Evolutionary conservation across 2,329 filamentous ascomycete species (phyloP), one percentile per base, ranked within the genome.

Genomic region (Penicillium paneum): DNA sequence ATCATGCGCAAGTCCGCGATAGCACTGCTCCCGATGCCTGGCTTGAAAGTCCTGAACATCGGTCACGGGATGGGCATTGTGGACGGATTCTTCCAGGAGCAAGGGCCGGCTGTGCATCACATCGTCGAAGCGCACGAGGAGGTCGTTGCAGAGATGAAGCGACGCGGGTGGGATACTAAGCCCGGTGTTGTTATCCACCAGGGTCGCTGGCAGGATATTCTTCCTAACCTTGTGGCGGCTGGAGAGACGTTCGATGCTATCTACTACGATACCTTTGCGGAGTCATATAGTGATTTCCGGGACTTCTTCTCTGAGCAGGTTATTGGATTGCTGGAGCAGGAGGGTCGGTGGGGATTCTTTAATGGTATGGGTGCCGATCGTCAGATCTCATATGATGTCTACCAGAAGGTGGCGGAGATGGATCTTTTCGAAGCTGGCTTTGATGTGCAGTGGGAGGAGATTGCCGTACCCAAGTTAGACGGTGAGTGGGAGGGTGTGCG

Each of bases 211-310:
- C 91, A 96, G 72, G 89, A 94, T 55, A 76, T 94, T 0, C 78
- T 92, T 15, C 88, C 87, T 0, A 76, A 78, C 47, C 77, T 96
- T 8, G 75, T 93, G 1, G 82, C 84, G 55, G 76, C 84, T 38
- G 88, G 88, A 10, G 81, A 88, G 65, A 76, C 85, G 12, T 92
- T 93, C 67, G 90, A 96, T 68, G 90, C 88, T 28, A 90, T 99
- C 63, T 99, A 97, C 78, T 97, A 97, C 68, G 94, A 99, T 70
- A 99, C 94, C 0, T 97, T 97, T 72, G 94, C 91, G 7, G 94
- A 99, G 75, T 90, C 94, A 60, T 99, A 97, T 74, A 79, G 80
- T 2, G 89, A 93, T 70, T 83, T 97, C 28, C 87, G 88, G 43
- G 80, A 86, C 56, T 97, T 97, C 77, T 96, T 97, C 71, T 87